phyloP scores from a whole-genome alignment of 2,329 filamentous ascomycete species.

The Fusarium armeniacum region DNA sequence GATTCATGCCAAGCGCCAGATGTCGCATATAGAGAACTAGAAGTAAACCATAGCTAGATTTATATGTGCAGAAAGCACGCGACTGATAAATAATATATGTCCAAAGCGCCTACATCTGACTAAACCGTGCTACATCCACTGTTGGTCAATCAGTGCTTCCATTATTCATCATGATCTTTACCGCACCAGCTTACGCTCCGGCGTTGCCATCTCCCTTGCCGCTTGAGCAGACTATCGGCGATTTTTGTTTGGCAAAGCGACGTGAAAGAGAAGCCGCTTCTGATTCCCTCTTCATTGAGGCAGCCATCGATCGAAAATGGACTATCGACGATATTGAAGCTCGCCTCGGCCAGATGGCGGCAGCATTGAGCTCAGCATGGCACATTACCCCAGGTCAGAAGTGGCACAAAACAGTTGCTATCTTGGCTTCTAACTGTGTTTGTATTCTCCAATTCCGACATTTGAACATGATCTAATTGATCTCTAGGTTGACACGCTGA shows the following conservation, averaged over 20 bases:
- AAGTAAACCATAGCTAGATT: background rate
- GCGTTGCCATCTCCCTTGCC: slow-evolving; percentile 11
- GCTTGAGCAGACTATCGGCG: slow-evolving; percentile 5
- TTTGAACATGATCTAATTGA: background rate
- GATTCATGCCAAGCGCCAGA: slow-evolving; percentile 1
- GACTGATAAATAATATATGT: slow-evolving; percentile 6
- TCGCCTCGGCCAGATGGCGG: slow-evolving; percentile 11
- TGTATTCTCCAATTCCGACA: background rate
- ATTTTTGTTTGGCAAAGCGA: slow-evolving; percentile 11
- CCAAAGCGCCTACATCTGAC: background rate
- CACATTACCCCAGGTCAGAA: slow-evolving; percentile 5
- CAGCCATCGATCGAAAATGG: slow-evolving; percentile 15
- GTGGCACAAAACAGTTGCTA: slow-evolving; percentile 11
- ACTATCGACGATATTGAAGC: slow-evolving; percentile 10
- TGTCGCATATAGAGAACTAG: background rate
- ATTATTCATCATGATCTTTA: slow-evolving; percentile 10
- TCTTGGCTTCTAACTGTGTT: slow-evolving; percentile 15
- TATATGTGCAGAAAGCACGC: background rate
- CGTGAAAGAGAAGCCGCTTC: slow-evolving; percentile 10
- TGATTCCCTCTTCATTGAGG: slow-evolving; percentile 11
- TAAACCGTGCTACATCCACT: background rate
- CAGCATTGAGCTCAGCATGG: slow-evolving; percentile 14
- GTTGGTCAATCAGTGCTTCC: background rate
- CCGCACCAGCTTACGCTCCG: slow-evolving; percentile 14
- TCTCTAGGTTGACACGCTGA: slow-evolving; percentile 9